These are phyloP conservation scores for Mycotypha africana DNA, from an alignment of 371 early-diverging fungal species.

Conservation along the genomic window DNA sequence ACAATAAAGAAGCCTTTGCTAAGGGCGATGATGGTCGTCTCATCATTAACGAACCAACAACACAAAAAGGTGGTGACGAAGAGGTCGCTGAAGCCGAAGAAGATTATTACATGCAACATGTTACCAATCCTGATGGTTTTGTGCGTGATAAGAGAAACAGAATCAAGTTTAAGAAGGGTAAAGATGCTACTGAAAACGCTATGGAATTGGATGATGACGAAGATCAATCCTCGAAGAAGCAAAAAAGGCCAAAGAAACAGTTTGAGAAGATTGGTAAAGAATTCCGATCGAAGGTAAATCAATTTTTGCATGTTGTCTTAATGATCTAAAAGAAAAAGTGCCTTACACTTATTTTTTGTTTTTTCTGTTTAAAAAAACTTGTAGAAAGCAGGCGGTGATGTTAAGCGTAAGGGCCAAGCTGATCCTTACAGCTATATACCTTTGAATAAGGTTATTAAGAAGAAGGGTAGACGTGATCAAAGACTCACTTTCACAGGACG, in stretches of 20 bases:
- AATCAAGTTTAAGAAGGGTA: conserved; percentile 85
- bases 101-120: conserved; percentile 80
- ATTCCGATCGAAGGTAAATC: conserved; percentile 55
- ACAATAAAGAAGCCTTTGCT: conserved; percentile 47
- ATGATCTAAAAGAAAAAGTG: background rate
- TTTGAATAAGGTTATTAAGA: conserved; percentile 55
- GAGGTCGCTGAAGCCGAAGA: conserved; percentile 51
- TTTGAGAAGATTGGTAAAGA: conserved; percentile 48
- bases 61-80: conserved; percentile 31
- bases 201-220: conserved; percentile 55
- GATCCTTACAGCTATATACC: conserved; percentile 98
- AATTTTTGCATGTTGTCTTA: background rate
- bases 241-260: conserved; percentile 16
- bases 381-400: conserved; percentile 88
- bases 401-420: conserved; percentile 78
- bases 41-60: conserved; percentile 65
- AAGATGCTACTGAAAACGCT: conserved; percentile 43
- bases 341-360: no score
- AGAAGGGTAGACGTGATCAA: conserved; percentile 38
- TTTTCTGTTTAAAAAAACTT: background rate
- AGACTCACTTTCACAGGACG: conserved; percentile 42
- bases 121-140: conserved; percentile 80
- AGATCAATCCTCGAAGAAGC: conserved; percentile 16
- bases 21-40: conserved; percentile 73
- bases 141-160: conserved; percentile 75